A percentile compares a stretch with the other conserved stretches of the same genome.
These are phyloP conservation scores for Phytophthora sansomeana DNA, from an alignment of 352 stramenopile species.

Conservation along the genomic window DNA sequence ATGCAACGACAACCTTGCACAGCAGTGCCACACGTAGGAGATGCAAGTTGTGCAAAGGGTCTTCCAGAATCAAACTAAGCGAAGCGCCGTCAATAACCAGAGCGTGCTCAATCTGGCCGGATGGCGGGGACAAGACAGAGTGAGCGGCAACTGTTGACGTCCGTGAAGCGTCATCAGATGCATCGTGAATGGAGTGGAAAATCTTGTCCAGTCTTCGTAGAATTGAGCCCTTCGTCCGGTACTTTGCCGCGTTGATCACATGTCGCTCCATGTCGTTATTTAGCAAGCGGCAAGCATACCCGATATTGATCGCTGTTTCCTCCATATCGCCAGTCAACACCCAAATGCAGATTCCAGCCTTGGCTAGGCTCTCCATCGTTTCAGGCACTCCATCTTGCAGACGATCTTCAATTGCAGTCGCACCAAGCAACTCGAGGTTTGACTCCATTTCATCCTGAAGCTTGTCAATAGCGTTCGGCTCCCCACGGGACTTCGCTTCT, in stretches of 20 bases:
- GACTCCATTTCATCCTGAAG: conserved; percentile 85
- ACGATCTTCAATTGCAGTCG: conserved; percentile 89
- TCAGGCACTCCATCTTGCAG: conserved; percentile 86
- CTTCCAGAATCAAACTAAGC: conserved; percentile 82
- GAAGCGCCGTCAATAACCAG: conserved; percentile 96
- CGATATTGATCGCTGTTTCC: conserved; percentile 92
- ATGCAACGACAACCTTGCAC: conserved; percentile 98
- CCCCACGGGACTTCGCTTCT: conserved; percentile 67
- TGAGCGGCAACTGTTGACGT: conserved; percentile 32
- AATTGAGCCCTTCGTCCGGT: conserved; percentile 71
- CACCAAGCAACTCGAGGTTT: conserved; percentile 79
- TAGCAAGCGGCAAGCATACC: conserved; percentile 83
- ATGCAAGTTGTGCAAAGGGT: conserved; percentile 78
- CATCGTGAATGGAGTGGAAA: conserved; percentile 74
- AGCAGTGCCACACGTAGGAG: conserved; percentile 85
- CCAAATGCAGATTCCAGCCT: conserved; percentile 89
- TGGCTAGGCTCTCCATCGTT: conserved; percentile 77
- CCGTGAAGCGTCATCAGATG: conserved; percentile 23
- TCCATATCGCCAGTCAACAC: conserved; percentile 91
- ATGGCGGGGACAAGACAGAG: conserved; percentile 40
- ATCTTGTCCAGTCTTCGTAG: conserved; percentile 81
- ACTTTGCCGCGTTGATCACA: conserved; percentile 78
- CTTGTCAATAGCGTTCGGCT: conserved; percentile 68
- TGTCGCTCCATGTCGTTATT: conserved; percentile 96
- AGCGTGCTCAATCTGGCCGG: conserved; percentile 64